Conservation (phyloP, 2,329 filamentous ascomycete species). For the Colletotrichum destructivum region DNA sequence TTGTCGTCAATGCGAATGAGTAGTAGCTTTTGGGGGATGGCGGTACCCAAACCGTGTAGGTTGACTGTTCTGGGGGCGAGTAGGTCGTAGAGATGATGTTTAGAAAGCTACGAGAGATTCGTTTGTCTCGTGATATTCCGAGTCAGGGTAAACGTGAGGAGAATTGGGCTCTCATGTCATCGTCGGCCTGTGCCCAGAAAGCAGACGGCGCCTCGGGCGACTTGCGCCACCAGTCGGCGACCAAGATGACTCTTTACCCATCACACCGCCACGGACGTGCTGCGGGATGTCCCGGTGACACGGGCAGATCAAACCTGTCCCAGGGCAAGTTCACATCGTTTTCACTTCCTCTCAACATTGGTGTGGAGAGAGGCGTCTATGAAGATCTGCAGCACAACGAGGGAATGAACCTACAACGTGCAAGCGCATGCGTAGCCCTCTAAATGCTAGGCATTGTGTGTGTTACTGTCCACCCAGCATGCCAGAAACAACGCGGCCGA, state of each 20-base stretch:
- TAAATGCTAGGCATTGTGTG: too few relatives aligned
- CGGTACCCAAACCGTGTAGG: background rate
- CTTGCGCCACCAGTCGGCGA: background rate
- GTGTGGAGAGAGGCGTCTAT: background rate
- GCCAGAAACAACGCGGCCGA: too few relatives aligned
- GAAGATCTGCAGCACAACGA: background rate
- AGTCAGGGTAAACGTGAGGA: background rate
- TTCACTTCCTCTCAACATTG: background rate
- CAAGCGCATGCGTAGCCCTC: too few relatives aligned
- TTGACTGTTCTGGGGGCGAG: background rate
- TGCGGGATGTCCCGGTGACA: conserved; percentile 4
- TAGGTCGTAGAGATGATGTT: background rate
- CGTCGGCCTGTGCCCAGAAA: too few relatives aligned
- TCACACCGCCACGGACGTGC: background rate
- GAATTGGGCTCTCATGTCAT: too few relatives aligned
- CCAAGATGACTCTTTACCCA: background rate
- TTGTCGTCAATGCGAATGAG: background rate
- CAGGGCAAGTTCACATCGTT: background rate
- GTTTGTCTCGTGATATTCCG: too few relatives aligned
- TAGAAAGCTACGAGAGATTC: background rate
- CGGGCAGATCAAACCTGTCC: background rate
- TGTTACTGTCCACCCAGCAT: too few relatives aligned
- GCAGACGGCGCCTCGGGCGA: background rate
- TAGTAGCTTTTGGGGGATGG: background rate
- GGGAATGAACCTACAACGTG: background rate